Conservation (phyloP, 257 asterid genomes). For the Solanum sejunctum region DNA sequence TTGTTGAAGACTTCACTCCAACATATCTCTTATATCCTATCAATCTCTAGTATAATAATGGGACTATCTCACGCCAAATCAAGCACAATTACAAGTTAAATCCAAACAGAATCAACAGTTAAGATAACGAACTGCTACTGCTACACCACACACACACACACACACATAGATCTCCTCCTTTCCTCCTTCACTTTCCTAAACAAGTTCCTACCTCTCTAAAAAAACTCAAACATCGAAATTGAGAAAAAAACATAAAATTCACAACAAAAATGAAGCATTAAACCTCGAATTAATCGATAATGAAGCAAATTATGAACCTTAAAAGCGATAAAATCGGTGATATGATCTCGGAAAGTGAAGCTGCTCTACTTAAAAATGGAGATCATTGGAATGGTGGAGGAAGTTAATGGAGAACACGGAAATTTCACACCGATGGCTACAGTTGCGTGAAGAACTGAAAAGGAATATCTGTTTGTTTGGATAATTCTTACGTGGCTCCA, state of each 20-base stretch:
- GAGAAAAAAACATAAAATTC: background rate
- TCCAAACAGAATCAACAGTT: background rate
- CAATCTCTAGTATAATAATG: background rate
- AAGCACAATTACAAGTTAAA: background rate
- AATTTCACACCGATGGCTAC: background rate
- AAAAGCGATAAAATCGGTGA: background rate
- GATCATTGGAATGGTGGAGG: background rate
- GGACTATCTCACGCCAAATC: background rate
- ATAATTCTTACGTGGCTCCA: slow-evolving; percentile 1
- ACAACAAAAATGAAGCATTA: background rate
- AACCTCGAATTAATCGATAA: background rate
- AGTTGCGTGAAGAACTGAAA: background rate
- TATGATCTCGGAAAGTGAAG: background rate
- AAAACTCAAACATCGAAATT: background rate
- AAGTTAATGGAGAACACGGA: background rate
- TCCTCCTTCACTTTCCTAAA: background rate
- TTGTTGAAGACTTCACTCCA: background rate
- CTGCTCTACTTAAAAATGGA: background rate
- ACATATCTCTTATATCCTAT: background rate
- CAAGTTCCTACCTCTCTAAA: background rate
- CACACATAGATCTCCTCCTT: background rate
- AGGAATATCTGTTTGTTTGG: background rate
- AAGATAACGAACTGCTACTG: background rate
- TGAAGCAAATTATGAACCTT: background rate
- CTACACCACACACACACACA: background rate